phyloP scores from a whole-genome alignment of 805 yeast genomes.

The Torulaspora indica region DNA sequence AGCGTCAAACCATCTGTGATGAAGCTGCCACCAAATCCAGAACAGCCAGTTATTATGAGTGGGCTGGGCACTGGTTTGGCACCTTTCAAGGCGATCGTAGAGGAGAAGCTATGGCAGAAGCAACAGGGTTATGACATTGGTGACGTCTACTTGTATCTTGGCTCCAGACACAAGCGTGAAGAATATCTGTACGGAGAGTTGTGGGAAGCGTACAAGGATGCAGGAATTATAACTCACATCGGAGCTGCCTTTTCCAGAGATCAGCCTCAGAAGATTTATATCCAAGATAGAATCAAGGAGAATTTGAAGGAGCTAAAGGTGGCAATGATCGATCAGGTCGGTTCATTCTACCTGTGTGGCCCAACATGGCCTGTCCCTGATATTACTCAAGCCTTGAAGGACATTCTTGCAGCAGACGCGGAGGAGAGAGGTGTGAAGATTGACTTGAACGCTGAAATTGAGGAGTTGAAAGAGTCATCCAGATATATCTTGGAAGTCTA shows the following conservation, averaged over 20 bases:
- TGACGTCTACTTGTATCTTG: slow-evolving; percentile 78
- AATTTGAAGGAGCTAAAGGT: slow-evolving; percentile 65
- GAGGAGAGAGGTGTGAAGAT: slow-evolving; percentile 57
- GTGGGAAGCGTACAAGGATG: slow-evolving; percentile 94
- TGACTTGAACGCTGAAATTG: slow-evolving; percentile 76
- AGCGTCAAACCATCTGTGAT: slow-evolving; percentile 95
- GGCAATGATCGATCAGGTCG: slow-evolving; percentile 72
- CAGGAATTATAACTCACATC: slow-evolving; percentile 85
- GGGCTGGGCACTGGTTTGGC: slow-evolving; percentile 98
- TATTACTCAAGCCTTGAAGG: slow-evolving; percentile 83
- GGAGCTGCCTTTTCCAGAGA: slow-evolving; percentile 99
- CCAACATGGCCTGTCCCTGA: slow-evolving; percentile 99
- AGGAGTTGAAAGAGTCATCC: slow-evolving; percentile 87
- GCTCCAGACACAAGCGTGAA: slow-evolving; percentile 92
- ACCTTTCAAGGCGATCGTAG: slow-evolving; percentile 95
- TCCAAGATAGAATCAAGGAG: slow-evolving; percentile 88
- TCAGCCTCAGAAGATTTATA: slow-evolving; percentile 89
- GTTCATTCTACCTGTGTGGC: slow-evolving; percentile 94
- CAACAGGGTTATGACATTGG: slow-evolving; percentile 88
- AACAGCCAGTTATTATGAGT: slow-evolving; percentile 91
- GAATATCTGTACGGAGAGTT: slow-evolving; percentile 94
- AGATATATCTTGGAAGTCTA: slow-evolving; percentile 92
- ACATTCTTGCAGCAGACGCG: slow-evolving; percentile 71
- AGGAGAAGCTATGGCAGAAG: slow-evolving; percentile 90
- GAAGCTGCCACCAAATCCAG: slow-evolving; percentile 85